A percentile compares a stretch with the other conserved stretches of the same genome.
Conservation (phyloP, 2,329 filamentous ascomycete species). For the Cucurbitaria berberidis region DNA sequence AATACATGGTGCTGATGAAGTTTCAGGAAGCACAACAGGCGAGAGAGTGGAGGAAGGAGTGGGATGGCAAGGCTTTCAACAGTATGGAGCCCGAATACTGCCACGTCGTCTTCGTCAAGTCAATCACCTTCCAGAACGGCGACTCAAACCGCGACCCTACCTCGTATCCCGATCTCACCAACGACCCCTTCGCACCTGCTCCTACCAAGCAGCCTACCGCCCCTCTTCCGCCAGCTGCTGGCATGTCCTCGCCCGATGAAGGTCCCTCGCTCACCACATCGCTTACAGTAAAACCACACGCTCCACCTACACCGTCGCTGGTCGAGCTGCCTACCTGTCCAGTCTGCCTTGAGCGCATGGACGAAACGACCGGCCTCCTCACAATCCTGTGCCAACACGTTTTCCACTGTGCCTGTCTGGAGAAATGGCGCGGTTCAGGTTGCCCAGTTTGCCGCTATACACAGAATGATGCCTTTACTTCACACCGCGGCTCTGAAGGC, state of each 20-base stretch:
- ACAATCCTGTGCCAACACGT: conserved; percentile 98
- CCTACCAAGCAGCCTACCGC: conserved; percentile 44
- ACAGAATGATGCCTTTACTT: conserved; percentile 59
- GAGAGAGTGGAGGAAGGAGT: conserved; percentile 79
- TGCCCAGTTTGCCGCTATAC: conserved; percentile 96
- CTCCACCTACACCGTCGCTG: conserved; percentile 79
- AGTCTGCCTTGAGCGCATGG: conserved; percentile 96
- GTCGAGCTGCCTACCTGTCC: conserved; percentile 94
- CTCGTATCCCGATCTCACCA: conserved; percentile 66
- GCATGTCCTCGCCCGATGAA: conserved; percentile 43
- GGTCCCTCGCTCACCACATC: conserved; percentile 49
- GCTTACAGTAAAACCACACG: conserved; percentile 66
- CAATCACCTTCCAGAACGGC: conserved; percentile 80
- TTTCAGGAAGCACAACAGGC: conserved; percentile 79
- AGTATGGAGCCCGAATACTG: conserved; percentile 94
- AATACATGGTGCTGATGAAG: conserved; percentile 96
- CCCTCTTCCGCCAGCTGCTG: conserved; percentile 37
- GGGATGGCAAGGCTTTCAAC: conserved; percentile 93
- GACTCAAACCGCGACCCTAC: conserved; percentile 51
- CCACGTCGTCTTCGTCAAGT: conserved; percentile 92
- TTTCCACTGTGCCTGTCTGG: conserved; percentile 94
- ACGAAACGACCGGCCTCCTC: conserved; percentile 91
- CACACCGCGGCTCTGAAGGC: conserved; percentile 38
- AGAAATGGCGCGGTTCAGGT: conserved; percentile 93
- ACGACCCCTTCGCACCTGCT: conserved; percentile 70